Evolutionary conservation across 1,284 basidiomycete species (phyloP).

Genomic region (Meripilus lineatus): DNA sequence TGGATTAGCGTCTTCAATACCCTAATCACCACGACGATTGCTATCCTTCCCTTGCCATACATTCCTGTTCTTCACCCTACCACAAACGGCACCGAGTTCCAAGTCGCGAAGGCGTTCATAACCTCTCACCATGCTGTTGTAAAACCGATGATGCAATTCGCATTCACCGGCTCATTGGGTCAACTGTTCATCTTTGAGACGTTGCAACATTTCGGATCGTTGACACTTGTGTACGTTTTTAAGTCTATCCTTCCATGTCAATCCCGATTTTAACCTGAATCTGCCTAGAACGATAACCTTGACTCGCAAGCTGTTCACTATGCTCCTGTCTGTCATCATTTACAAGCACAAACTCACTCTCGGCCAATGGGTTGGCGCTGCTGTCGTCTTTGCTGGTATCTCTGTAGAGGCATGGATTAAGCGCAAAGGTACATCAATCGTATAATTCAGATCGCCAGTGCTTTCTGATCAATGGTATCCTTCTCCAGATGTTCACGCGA

Average conservation of each 20-base stretch:
- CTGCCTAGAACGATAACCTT: conserved; percentile 79
- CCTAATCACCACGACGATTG: conserved; percentile 58
- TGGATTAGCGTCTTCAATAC: conserved; percentile 91
- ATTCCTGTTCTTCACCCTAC: conserved; percentile 74
- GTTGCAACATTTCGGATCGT: conserved; percentile 89
- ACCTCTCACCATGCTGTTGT: conserved; percentile 76
- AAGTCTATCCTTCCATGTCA: not conserved
- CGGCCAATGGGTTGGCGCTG: conserved; percentile 88
- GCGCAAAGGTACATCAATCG: conserved; percentile 55
- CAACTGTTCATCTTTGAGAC: conserved; percentile 99
- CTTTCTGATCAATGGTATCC: no score
- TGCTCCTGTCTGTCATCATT: conserved; percentile 92
- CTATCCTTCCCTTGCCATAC: conserved; percentile 66
- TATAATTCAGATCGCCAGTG: not conserved
- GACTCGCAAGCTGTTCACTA: conserved; percentile 97
- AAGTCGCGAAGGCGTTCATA: conserved; percentile 73
- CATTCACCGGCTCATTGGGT: conserved; percentile 87
- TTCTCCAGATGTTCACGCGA: conserved; percentile 70
- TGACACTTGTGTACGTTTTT: conserved; percentile 81
- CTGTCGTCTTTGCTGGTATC: conserved; percentile 89
- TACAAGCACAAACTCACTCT: conserved; percentile 84
- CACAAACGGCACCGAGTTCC: conserved; percentile 58
- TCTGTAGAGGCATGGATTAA: conserved; percentile 91
- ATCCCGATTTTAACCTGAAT: conserved; percentile 5
- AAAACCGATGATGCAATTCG: conserved; percentile 79